Conservation (phyloP, 2,329 filamentous ascomycete species). For the Clonostachys solani region DNA sequence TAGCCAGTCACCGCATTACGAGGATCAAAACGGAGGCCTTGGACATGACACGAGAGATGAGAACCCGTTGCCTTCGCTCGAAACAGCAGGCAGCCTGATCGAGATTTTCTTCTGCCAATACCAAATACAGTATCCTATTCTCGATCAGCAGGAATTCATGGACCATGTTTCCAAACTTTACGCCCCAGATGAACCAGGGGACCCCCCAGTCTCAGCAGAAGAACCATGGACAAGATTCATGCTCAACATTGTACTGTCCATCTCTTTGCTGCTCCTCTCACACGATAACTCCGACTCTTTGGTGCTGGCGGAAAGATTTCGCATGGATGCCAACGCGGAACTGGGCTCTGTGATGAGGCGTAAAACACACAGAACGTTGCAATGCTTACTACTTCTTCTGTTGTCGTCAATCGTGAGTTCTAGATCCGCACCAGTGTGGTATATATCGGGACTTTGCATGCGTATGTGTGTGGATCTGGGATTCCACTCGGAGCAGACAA, state of each 20-base stretch:
- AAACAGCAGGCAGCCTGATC: slow-evolving; percentile 9
- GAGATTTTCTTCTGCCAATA: slow-evolving; percentile 14
- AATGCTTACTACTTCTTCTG: slow-evolving; percentile 11
- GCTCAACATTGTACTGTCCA: slow-evolving; percentile 12
- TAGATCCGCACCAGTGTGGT: slow-evolving; percentile 12
- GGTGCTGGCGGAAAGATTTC: slow-evolving; percentile 8
- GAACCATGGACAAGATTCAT: slow-evolving; percentile 10
- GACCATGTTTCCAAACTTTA: slow-evolving; percentile 2
- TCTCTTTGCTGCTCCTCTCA: slow-evolving; percentile 8
- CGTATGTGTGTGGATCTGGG: slow-evolving; percentile 15
- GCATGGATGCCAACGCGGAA: slow-evolving; percentile 8
- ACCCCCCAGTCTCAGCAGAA: not conserved
- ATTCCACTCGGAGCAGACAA: slow-evolving; percentile 10
- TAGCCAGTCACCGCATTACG: not conserved
- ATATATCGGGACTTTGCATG: slow-evolving; percentile 14
- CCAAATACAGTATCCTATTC: slow-evolving; percentile 13
- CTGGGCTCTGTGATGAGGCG: slow-evolving; percentile 10
- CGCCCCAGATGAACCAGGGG: not conserved
- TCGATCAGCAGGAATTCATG: slow-evolving; percentile 9
- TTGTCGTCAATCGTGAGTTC: slow-evolving; percentile 11
- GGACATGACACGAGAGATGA: not conserved
- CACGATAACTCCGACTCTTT: slow-evolving; percentile 10
- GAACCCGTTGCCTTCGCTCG: slow-evolving; percentile 6
- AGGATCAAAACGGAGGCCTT: not conserved
- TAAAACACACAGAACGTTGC: slow-evolving; percentile 10